These are phyloP conservation scores for Fusarium musae DNA, from an alignment of 2,329 filamentous ascomycete genomes.

Conservation along the genomic window DNA sequence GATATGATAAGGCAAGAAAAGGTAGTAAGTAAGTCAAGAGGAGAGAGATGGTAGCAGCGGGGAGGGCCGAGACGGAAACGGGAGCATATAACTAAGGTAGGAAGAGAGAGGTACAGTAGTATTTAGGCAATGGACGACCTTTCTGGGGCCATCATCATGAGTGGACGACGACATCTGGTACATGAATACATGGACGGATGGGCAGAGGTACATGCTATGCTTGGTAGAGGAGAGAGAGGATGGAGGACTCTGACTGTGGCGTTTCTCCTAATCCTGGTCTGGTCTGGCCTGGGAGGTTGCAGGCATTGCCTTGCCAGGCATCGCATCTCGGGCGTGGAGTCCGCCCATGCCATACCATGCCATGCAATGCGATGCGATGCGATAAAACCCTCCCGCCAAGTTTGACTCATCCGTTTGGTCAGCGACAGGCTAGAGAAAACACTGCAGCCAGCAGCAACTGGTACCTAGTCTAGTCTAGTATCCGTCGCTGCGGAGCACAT, in stretches of 20 bases:
- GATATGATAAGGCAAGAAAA: constrained; percentile 17
- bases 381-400: constrained; percentile 4
- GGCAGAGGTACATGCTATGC: constrained; percentile 40
- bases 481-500: constrained; percentile 29
- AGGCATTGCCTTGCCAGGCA: constrained; percentile 32
- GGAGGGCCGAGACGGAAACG: constrained; percentile 40
- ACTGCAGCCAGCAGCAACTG: neutral
- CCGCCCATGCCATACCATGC: constrained; percentile 29
- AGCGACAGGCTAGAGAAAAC: constrained; percentile 6
- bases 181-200: constrained; percentile 41
- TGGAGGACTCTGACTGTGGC: constrained; percentile 44
- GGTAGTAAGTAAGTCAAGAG: neutral
- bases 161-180: constrained; percentile 43
- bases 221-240: constrained; percentile 11
- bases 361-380: constrained; percentile 6
- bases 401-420: constrained; percentile 42
- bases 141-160: constrained; percentile 43
- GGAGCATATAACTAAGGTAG: constrained; percentile 19
- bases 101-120: constrained; percentile 24
- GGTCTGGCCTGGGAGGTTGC: constrained; percentile 18
- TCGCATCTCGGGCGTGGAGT: constrained; percentile 37
- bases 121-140: constrained; percentile 46
- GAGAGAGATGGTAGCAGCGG: constrained; percentile 26
- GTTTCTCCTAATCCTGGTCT: constrained; percentile 24
- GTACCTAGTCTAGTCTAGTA: too few species aligned